phyloP scores from a whole-genome alignment of 345 rosid genomes.

The Salix brachista region DNA sequence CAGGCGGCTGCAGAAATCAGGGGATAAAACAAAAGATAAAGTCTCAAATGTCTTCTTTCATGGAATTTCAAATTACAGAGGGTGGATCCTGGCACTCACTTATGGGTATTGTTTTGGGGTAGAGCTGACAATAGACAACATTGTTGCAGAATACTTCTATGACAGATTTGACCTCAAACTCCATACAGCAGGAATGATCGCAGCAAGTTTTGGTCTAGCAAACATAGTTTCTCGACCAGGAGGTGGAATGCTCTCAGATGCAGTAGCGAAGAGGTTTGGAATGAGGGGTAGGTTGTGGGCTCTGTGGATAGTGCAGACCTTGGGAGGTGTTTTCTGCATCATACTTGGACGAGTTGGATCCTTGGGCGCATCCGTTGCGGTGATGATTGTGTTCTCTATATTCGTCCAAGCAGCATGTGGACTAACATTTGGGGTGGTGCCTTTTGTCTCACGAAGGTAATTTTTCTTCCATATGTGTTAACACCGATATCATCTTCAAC shows the following conservation, averaged over 20 bases:
- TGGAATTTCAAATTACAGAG: slow-evolving; percentile 66
- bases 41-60: slow-evolving; percentile 40
- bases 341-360: slow-evolving; percentile 52
- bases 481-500: not conserved
- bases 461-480: no score
- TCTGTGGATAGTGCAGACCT: slow-evolving; percentile 67
- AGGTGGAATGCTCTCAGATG: slow-evolving; percentile 69
- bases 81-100: slow-evolving; percentile 73
- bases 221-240: slow-evolving; percentile 68
- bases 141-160: slow-evolving; percentile 78
- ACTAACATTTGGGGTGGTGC: slow-evolving; percentile 83
- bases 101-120: slow-evolving; percentile 92
- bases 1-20: slow-evolving; percentile 50
- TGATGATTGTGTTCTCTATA: slow-evolving; percentile 71
- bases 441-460: slow-evolving; percentile 56
- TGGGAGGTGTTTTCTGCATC: slow-evolving; percentile 76
- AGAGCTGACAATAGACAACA: slow-evolving; percentile 78
- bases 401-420: slow-evolving; percentile 90
- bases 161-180: slow-evolving; percentile 73
- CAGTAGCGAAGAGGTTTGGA: slow-evolving; percentile 55
- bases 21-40: slow-evolving; percentile 61
- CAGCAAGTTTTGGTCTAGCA: slow-evolving; percentile 79
- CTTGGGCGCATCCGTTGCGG: slow-evolving; percentile 42
- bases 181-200: slow-evolving; percentile 78
- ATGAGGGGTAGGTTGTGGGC: slow-evolving; percentile 92